Evolutionary conservation across 2,329 filamentous ascomycete species (phyloP).

Genomic region (Pseudofabraea citricarpa): DNA sequence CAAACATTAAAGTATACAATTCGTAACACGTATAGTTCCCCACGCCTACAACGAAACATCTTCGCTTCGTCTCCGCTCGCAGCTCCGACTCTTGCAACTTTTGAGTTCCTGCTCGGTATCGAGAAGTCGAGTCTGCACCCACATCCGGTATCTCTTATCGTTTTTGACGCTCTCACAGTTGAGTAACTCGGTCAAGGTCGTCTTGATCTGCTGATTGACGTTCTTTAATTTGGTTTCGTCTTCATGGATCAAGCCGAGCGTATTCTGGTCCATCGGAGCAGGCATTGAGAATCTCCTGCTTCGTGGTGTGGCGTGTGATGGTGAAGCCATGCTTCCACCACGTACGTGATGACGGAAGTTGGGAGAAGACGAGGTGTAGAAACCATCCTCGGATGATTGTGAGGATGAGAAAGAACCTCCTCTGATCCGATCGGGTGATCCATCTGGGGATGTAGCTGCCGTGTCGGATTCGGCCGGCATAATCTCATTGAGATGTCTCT

Average conservation of each 20-base stretch:
- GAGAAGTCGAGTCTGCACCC: constrained; percentile 48
- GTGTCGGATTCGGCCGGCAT: constrained; percentile 7
- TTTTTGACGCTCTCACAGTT: constrained; percentile 44
- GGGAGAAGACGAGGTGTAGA: constrained; percentile 5
- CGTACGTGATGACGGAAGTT: constrained; percentile 7
- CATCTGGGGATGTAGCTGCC: constrained; percentile 5
- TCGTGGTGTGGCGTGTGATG: constrained; percentile 5
- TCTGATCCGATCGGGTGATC: constrained; percentile 5
- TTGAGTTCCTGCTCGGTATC: constrained; percentile 44
- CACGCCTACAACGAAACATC: too few species aligned
- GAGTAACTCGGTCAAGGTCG: constrained; percentile 46
- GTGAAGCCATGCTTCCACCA: constrained; percentile 5
- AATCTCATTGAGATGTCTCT: constrained; percentile 25
- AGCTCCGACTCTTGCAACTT: constrained; percentile 16
- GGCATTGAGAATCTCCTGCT: constrained; percentile 19
- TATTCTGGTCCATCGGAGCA: constrained; percentile 17
- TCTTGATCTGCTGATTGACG: constrained; percentile 48
- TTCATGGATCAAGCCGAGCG: constrained; percentile 17
- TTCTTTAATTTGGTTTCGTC: constrained; percentile 35
- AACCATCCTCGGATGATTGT: constrained; percentile 8
- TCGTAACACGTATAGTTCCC: too few species aligned
- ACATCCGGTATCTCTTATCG: constrained; percentile 40
- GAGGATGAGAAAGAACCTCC: constrained; percentile 13
- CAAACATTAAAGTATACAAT: too few species aligned
- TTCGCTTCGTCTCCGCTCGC: constrained; percentile 16